These are phyloP conservation scores for Daldinia sp. DNA, from an alignment of 2,329 filamentous ascomycete species.

Conservation along the genomic window DNA sequence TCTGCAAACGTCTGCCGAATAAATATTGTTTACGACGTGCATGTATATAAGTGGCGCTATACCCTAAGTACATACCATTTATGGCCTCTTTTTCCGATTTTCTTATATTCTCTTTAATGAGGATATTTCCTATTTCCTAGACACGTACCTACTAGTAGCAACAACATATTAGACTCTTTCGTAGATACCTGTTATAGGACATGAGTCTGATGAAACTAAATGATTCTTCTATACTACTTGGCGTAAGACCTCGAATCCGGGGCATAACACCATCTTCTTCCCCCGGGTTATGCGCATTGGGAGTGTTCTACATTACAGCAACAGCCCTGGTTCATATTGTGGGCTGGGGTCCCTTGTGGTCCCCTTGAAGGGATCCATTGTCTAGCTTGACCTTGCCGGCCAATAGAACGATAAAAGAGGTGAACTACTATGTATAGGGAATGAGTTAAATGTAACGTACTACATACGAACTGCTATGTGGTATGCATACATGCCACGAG, in stretches of 20 bases:
- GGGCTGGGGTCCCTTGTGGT: slow-evolving; percentile 17
- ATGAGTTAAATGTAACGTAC: slow-evolving; percentile 14
- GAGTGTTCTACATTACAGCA: not conserved
- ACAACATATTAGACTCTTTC: not conserved
- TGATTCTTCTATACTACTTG: slow-evolving; percentile 12
- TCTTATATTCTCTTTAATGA: not conserved
- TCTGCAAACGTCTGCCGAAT: slow-evolving; percentile 7
- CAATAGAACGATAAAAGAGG: not conserved
- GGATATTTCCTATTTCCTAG: not conserved
- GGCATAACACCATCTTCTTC: slow-evolving; percentile 29
- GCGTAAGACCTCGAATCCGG: slow-evolving; percentile 27
- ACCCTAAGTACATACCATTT: not conserved
- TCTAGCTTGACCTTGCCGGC: slow-evolving; percentile 12
- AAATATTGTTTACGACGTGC: slow-evolving; percentile 8
- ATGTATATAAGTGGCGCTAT: not conserved
- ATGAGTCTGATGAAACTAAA: slow-evolving; percentile 19
- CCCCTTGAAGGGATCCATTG: slow-evolving; percentile 19
- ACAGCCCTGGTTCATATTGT: not conserved
- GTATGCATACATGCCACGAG: slow-evolving; percentile 15
- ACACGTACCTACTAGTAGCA: not conserved
- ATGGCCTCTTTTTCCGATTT: not conserved
- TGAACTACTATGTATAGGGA: slow-evolving; percentile 9
- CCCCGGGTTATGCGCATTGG: slow-evolving; percentile 14
- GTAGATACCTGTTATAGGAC: not conserved
- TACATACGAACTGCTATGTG: slow-evolving; percentile 7